phyloP scores from a whole-genome alignment of 2,329 filamentous ascomycete genomes.

The Ceratocystiopsis brevicomis region DNA sequence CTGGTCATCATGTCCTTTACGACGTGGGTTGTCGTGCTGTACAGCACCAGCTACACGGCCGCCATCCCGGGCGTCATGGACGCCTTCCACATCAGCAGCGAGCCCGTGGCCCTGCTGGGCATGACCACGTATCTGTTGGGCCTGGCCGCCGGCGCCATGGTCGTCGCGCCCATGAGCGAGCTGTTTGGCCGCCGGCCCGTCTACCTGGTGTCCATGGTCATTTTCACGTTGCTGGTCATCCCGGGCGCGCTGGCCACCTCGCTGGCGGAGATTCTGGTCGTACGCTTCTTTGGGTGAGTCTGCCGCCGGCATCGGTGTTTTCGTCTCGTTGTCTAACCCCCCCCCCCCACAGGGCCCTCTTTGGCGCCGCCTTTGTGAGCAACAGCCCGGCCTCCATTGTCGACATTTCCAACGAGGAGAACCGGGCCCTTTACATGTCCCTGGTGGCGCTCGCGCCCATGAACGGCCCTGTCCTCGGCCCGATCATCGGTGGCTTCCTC shows the following conservation, averaged over 20 bases:
- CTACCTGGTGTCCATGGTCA: constrained; percentile 41
- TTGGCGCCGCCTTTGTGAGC: constrained; percentile 54
- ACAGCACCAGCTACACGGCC: constrained; percentile 58
- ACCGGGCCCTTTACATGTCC: constrained; percentile 64
- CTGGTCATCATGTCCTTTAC: constrained; percentile 23
- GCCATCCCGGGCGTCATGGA: constrained; percentile 45
- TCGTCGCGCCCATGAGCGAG: constrained; percentile 56
- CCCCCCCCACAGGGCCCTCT: constrained; percentile 8
- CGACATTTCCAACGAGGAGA: constrained; percentile 65
- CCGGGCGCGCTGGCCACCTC: constrained; percentile 49
- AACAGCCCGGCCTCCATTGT: constrained; percentile 70
- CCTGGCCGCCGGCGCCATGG: constrained; percentile 45
- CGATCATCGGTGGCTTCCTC: constrained; percentile 43
- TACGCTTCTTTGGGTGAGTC: constrained; percentile 45
- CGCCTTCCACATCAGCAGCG: constrained; percentile 35
- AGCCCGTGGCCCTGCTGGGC: constrained; percentile 46
- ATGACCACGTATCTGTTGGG: constrained; percentile 59
- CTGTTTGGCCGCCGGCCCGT: constrained; percentile 46
- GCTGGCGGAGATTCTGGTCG: constrained; percentile 42
- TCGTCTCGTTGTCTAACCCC: constrained; percentile 5
- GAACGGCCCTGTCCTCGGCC: constrained; percentile 49
- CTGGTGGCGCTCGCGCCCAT: constrained; percentile 71
- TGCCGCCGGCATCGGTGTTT: no score
- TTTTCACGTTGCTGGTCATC: constrained; percentile 49
- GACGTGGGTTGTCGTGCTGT: constrained; percentile 36